phyloP scores from a whole-genome alignment of 169 alveolate species.

The Cryptosporidium felis region DNA sequence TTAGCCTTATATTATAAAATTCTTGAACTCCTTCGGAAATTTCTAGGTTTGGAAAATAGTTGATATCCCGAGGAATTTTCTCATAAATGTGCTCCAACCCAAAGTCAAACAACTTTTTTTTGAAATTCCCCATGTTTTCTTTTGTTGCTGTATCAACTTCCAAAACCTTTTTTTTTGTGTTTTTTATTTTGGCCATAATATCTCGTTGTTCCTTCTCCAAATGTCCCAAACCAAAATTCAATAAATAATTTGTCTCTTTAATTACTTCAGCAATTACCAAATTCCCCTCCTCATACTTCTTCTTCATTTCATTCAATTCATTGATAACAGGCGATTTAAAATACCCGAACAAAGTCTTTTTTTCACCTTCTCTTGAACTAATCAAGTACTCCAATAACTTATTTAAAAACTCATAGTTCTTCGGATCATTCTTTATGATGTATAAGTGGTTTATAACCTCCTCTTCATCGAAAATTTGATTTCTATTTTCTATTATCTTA shows the following conservation, averaged over 20 bases:
- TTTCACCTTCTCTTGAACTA: slow-evolving; percentile 24
- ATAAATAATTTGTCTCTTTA: slow-evolving; percentile 17
- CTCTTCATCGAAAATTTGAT: neutral
- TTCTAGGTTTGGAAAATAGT: neutral
- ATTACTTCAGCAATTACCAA: neutral
- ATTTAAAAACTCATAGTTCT: neutral
- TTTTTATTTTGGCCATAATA: neutral
- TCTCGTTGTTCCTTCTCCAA: slow-evolving; percentile 15
- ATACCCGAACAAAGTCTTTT: slow-evolving; percentile 15
- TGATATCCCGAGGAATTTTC: neutral
- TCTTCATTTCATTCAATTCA: neutral
- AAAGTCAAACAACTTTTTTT: neutral
- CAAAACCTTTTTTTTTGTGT: neutral
- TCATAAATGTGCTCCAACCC: neutral
- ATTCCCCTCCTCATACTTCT: neutral
- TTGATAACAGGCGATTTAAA: neutral
- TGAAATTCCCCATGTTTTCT: neutral
- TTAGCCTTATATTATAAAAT: neutral
- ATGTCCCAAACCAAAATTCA: slow-evolving; percentile 6
- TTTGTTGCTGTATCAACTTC: neutral
- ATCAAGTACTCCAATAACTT: neutral
- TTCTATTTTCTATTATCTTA: neutral
- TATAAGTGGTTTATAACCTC: neutral
- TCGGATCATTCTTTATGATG: neutral
- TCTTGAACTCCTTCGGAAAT: neutral